A percentile compares a stretch with the other conserved stretches of the same genome.
Evolutionary conservation across 1,284 basidiomycete genomes (phyloP).

Genomic region (Wallemia mellicola): DNA sequence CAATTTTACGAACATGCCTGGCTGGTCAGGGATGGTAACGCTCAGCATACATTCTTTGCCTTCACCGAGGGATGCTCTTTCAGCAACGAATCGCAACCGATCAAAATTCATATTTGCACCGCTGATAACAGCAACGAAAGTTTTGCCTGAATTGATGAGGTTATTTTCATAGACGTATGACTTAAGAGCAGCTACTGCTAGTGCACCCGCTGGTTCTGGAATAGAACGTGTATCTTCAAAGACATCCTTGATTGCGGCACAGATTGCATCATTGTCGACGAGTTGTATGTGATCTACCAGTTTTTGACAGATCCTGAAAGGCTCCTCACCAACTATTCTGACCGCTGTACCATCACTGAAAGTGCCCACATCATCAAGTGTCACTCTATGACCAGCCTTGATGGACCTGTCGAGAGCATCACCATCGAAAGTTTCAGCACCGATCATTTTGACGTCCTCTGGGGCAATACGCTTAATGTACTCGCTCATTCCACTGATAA

Average conservation of each 20-base stretch:
- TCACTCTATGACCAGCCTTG: conserved; percentile 44
- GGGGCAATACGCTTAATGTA: conserved; percentile 83
- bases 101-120: conserved; percentile 99
- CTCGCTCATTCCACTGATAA: conserved; percentile 60
- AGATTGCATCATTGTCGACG: conserved; percentile 84
- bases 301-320: conserved; percentile 66
- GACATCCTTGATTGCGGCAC: conserved; percentile 94
- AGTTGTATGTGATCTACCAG: conserved; percentile 60
- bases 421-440: conserved; percentile 83
- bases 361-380: conserved; percentile 66
- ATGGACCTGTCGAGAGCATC: conserved; percentile 71
- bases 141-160: conserved; percentile 49
- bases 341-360: conserved; percentile 99
- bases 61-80: conserved; percentile 89
- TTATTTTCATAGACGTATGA: conserved; percentile 53
- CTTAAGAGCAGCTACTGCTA: conserved; percentile 75
- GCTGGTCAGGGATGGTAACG: conserved; percentile 69
- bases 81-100: conserved; percentile 77
- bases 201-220: conserved; percentile 89
- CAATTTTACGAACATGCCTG: conserved; percentile 71
- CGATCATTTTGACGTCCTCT: conserved; percentile 51
- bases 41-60: conserved; percentile 72
- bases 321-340: conserved; percentile 79
- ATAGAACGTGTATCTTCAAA: conserved; percentile 94
- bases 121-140: conserved; percentile 68